Evolutionary conservation across 495 filamentous ascomycete genomes (phyloP), one percentile per base, ranked within the genome.

Genomic region (Trichocladium antarcticum): DNA sequence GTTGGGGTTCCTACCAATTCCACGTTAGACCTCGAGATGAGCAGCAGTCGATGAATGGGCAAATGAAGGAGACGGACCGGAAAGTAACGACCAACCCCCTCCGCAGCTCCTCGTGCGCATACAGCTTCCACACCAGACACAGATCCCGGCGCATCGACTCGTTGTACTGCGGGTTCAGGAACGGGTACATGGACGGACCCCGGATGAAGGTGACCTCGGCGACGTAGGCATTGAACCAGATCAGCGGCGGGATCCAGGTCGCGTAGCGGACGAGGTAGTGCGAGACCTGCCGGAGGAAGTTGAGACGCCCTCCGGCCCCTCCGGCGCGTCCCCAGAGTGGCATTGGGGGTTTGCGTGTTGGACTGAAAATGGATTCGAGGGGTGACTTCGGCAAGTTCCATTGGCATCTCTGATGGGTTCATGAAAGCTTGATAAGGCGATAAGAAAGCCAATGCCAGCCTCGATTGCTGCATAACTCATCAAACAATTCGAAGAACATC

Each of bases 131-230:
- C 16, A 72, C 70, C 49, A 74, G 57, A 56, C 72, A 73, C 65
- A 76, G n/a, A 43, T 79, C 75, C 51, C 73, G 59, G 20, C 72
- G 70, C 19, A 77, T 68, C 39, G 70, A 76, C 53, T 74, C 63
- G 35, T 81, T 71, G 59, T 68, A 81, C 40, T 80, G 72, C 35
- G 79, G 69, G 52, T 88, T 88, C 10, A 90, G 58, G 62, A 78
- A 83, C 0, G 85, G 85, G 45, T 82, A 85, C 85, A 90, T 90
- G 14, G 79, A 84, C 17, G 77, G 69, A 3, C 85, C 85, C 22
- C 65, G 69, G 53, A 88, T 79, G 66, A 72, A 72, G 56, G 79
- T 78, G 22, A 83, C 53, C 51, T 81, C 71, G 41, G 74, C 70
- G 43, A 86, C 68, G 56, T 83, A 70, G 39, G 74, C 69, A 42